These are phyloP conservation scores for Dactylellina haptotyla DNA, from an alignment of 2,329 filamentous ascomycete species.

Conservation along the genomic window DNA sequence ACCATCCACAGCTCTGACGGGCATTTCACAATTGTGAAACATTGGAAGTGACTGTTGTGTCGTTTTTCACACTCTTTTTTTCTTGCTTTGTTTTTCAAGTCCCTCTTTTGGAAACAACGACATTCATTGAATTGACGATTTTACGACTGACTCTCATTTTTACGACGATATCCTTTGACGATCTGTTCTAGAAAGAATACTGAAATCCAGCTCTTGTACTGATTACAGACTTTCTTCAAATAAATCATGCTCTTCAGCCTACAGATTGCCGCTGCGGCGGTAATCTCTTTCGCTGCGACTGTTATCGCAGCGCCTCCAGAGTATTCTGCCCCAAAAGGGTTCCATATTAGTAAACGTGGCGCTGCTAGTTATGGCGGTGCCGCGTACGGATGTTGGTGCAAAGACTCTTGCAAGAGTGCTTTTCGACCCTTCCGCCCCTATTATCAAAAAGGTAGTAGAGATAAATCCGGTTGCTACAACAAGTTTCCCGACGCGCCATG, in stretches of 20 bases:
- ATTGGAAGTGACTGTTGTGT: background rate
- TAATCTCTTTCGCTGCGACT: conserved; percentile 5
- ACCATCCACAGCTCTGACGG: background rate
- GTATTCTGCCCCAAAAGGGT: background rate
- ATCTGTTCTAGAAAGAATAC: background rate
- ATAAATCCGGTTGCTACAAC: background rate
- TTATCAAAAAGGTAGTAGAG: no score
- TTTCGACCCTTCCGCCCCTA: no score
- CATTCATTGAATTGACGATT: conserved; percentile 3
- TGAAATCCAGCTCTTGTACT: background rate
- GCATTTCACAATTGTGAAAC: background rate
- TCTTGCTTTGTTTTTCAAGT: conserved; percentile 10
- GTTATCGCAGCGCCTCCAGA: background rate
- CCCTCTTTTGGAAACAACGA: background rate
- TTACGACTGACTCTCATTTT: no score
- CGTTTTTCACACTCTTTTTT: background rate
- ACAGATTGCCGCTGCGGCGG: background rate
- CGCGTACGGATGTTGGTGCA: conserved; percentile 16
- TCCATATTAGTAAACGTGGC: background rate
- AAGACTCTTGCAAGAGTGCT: background rate
- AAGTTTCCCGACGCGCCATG: background rate
- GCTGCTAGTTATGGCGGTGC: background rate
- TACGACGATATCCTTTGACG: no score
- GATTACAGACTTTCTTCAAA: background rate
- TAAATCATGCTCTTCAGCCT: conserved; percentile 1